Evolutionary conservation across 176 grass and related monocot species (phyloP).

Genomic region (Thinopyrum elongatum): DNA sequence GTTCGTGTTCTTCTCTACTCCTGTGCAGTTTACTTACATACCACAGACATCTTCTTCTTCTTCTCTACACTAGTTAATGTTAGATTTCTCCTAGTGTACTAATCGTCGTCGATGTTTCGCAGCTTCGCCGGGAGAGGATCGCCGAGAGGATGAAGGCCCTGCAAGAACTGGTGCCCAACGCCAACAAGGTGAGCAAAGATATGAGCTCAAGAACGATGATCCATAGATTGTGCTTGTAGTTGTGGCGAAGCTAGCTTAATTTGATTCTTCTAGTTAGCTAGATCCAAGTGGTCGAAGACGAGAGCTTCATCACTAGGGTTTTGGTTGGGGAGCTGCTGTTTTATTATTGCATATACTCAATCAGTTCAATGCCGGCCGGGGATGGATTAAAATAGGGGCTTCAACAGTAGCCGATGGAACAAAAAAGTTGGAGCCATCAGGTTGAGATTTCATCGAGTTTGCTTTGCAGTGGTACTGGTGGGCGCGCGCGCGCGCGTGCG

Average conservation of each 20-base stretch:
- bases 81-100: background rate
- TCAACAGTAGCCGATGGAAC: conserved; percentile 4
- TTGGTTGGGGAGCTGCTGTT: conserved; percentile 5
- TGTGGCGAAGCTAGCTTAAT: background rate
- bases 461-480: background rate
- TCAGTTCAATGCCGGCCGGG: conserved; percentile 18
- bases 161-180: conserved; percentile 86
- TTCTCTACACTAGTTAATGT: background rate
- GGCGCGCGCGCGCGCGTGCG: conserved; percentile 26
- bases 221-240: background rate
- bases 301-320: conserved; percentile 32
- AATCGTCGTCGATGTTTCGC: conserved; percentile 3
- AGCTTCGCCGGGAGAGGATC: conserved; percentile 97
- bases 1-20: background rate
- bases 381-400: conserved; percentile 22
- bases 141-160: conserved; percentile 98
- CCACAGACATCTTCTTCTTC: background rate
- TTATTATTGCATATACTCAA: background rate
- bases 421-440: conserved; percentile 5
- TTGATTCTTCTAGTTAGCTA: background rate
- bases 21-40: background rate
- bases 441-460: background rate
- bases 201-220: background rate
- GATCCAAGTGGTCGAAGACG: background rate
- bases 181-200: conserved; percentile 69